These are phyloP conservation scores for Alternaria sp. DNA, from an alignment of 2,329 filamentous ascomycete species.

Conservation along the genomic window DNA sequence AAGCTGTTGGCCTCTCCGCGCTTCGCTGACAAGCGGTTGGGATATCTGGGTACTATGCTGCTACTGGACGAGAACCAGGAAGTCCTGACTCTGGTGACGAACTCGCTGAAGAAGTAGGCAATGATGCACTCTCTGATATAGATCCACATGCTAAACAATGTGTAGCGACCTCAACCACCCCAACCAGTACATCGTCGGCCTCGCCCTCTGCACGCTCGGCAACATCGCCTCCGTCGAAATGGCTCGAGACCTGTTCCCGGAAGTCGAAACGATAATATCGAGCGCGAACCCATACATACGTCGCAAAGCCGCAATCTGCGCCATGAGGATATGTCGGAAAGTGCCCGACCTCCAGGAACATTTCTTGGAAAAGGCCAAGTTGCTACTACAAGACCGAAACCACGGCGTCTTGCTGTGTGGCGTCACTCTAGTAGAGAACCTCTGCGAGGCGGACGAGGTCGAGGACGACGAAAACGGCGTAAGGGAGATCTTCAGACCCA, in stretches of 20 bases:
- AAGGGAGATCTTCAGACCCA: slow-evolving; percentile 86
- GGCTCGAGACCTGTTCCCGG: slow-evolving; percentile 94
- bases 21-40: slow-evolving; percentile 96
- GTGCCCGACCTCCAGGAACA: slow-evolving; percentile 97
- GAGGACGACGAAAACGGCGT: slow-evolving; percentile 90
- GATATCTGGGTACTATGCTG: slow-evolving; percentile 95
- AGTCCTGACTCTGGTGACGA: slow-evolving; percentile 94
- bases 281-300: slow-evolving; percentile 98
- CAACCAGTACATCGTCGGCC: slow-evolving; percentile 97
- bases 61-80: slow-evolving; percentile 98
- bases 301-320: slow-evolving; percentile 95
- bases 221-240: slow-evolving; percentile 99
- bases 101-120: slow-evolving; percentile 91
- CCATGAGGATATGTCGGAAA: slow-evolving; percentile 98
- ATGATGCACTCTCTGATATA: too few relatives aligned
- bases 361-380: slow-evolving; percentile 91
- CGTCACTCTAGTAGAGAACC: slow-evolving; percentile 84
- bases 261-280: slow-evolving; percentile 89
- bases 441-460: slow-evolving; percentile 94
- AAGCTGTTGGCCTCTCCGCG: slow-evolving; percentile 96
- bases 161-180: slow-evolving; percentile 90
- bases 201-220: slow-evolving; percentile 92
- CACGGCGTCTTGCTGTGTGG: slow-evolving; percentile 95
- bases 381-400: slow-evolving; percentile 88
- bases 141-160: slow-evolving; percentile 18